Percentiles rank a stretch among this genome's conserved stretches.
Evolutionary conservation across 768 basidiomycete species (phyloP).

Genomic region (Kwoniella shandongensis): DNA sequence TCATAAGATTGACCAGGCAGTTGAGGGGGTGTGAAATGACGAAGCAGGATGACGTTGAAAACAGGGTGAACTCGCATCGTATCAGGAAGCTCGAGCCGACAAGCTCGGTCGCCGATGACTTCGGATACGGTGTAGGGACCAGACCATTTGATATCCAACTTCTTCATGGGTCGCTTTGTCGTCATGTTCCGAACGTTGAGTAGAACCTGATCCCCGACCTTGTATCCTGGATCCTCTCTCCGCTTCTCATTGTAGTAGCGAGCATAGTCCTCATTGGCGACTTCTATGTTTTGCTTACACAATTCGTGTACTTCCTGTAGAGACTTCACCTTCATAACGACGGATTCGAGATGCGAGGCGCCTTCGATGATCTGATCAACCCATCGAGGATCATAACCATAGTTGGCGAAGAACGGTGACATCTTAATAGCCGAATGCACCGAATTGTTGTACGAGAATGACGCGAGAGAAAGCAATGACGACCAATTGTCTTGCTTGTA

Average conservation of each 20-base stretch:
- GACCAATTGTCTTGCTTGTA: slow-evolving; percentile 54
- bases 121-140: slow-evolving; percentile 32
- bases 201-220: slow-evolving; percentile 30
- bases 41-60: slow-evolving; percentile 31
- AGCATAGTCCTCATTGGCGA: slow-evolving; percentile 48
- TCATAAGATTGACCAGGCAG: background rate
- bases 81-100: slow-evolving; percentile 21
- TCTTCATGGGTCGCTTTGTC: slow-evolving; percentile 29
- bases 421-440: slow-evolving; percentile 7
- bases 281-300: slow-evolving; percentile 1
- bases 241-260: slow-evolving; percentile 30
- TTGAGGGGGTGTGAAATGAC: slow-evolving; percentile 5
- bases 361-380: background rate
- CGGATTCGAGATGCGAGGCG: background rate
- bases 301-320: slow-evolving; percentile 12
- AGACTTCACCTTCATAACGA: background rate
- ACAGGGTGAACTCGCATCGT: slow-evolving; percentile 26
- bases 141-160: slow-evolving; percentile 31
- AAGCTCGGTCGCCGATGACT: slow-evolving; percentile 20
- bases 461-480: slow-evolving; percentile 44
- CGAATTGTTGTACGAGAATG: slow-evolving; percentile 23
- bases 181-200: slow-evolving; percentile 24
- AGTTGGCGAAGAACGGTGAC: slow-evolving; percentile 19
- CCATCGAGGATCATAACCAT: slow-evolving; percentile 17
- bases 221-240: slow-evolving; percentile 21